These are phyloP conservation scores for Sechiopsis laciniata DNA, from an alignment of 306 rosid genomes.

Conservation along the genomic window DNA sequence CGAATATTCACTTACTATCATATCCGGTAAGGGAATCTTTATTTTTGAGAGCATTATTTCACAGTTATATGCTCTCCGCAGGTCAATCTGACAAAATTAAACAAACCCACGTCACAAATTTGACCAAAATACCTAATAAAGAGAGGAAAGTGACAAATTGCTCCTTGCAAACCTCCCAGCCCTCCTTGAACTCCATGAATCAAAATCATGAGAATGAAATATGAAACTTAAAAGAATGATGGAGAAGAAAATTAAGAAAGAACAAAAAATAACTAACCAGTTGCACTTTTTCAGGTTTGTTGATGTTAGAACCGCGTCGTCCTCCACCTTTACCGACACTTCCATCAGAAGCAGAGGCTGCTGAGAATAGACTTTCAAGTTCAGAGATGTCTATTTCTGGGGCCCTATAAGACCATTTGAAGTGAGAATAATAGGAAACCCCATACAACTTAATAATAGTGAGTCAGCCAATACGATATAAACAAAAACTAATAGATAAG, in stretches of 20 bases:
- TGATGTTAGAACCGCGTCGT: constrained; percentile 80
- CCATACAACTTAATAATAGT: background rate
- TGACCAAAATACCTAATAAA: background rate
- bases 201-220: constrained; percentile 15
- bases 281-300: constrained; percentile 92
- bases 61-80: constrained; percentile 58
- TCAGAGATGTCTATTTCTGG: constrained; percentile 97
- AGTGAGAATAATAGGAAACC: constrained; percentile 26
- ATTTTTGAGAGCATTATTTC: constrained; percentile 61
- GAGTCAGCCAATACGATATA: background rate
- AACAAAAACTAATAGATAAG: background rate
- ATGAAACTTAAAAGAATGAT: constrained; percentile 10
- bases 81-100: constrained; percentile 42
- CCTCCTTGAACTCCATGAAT: background rate
- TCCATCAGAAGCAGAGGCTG: constrained; percentile 76
- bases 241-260: background rate
- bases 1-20: constrained; percentile 42
- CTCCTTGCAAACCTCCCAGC: background rate
- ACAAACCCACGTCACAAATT: constrained; percentile 4
- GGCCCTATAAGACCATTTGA: constrained; percentile 52
- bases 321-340: constrained; percentile 53
- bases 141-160: background rate
- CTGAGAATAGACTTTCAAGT: constrained; percentile 92
- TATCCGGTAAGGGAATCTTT: constrained; percentile 50
- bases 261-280: constrained; percentile 47